Conservation (phyloP, 306 rosid species). For the Malus asiatica region DNA sequence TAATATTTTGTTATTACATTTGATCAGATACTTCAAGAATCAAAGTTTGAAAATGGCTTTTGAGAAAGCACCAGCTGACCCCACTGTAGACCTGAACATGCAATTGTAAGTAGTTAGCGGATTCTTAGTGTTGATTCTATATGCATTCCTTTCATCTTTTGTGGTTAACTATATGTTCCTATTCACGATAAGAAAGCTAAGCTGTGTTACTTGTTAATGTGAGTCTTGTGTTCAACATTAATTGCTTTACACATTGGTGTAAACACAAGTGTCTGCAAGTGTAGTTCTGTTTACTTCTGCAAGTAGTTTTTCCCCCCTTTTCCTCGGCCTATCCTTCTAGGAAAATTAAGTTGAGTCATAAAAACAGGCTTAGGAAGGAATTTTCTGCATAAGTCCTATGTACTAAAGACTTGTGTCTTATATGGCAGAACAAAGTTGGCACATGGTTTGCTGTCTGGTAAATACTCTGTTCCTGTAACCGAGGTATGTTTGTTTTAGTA, state of each 20-base stretch:
- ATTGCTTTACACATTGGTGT: neutral
- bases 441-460: conserved; percentile 80
- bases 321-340: neutral
- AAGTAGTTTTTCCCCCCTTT: neutral
- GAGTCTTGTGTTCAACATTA: neutral
- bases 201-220: neutral
- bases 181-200: neutral
- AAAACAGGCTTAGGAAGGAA: neutral
- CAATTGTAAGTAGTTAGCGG: conserved; percentile 45
- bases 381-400: neutral
- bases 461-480: conserved; percentile 60
- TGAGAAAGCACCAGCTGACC: conserved; percentile 80
- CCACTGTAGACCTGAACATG: conserved; percentile 87
- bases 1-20: neutral
- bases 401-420: conserved; percentile 11
- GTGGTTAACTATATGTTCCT: neutral
- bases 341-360: neutral
- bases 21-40: conserved; percentile 48
- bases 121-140: neutral
- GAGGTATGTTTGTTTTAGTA: conserved; percentile 37
- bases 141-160: neutral
- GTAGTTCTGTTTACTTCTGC: neutral
- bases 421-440: conserved; percentile 66
- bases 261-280: neutral
- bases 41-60: conserved; percentile 53